Base-by-base conservation (phyloP, 1,284 basidiomycete species). In the Rugosomyces carneus region DNA sequence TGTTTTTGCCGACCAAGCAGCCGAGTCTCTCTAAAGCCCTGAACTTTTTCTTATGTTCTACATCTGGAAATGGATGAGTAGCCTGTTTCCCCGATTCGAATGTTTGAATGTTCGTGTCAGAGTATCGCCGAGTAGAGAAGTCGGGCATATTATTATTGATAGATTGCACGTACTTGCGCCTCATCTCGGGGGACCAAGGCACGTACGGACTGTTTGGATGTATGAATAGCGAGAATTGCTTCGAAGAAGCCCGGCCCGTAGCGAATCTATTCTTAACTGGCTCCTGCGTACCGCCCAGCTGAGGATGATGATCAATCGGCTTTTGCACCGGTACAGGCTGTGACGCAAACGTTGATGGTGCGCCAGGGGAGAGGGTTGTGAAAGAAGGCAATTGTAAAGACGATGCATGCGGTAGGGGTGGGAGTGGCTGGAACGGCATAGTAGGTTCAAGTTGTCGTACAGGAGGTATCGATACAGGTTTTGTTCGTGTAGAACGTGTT, bases 161-260 rank as follows among this genome's bases (percentile, higher is more conserved):
- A 7, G 65, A 62, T 5, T 55, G 58, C 34, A 74, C 58, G 41
- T 70, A 64, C 39, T 66, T 60, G 29, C 59, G 63, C 42, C 70
- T 64, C 40, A 62, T 55, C n/a, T 64, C 58, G 19, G 62, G 59
- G 4, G 63, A 52, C 71, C 70, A 75, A 10, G 72, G 73, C 5
- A 71, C 67, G 44, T 73, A 73, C 21, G 74, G 73, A 54, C 69
- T 72, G 44, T 76, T 76, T 3, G 70, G 69, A 53, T 74, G 70
- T 3, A 51, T 49, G 34, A 59, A 42, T 10, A 37, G 20, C 20
- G 48, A 45, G 27, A 46, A 39, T 40, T 41, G 20, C 9, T 3
- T 9, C 16, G 13, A 19, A 16, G 13, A 27, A 41, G 24, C 21
- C 10, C 35, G 16, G 15, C 1, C 4, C 26, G 26, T 24, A 1